Conservation (phyloP, 1,284 basidiomycete genomes). For the Trametes versicolor region DNA sequence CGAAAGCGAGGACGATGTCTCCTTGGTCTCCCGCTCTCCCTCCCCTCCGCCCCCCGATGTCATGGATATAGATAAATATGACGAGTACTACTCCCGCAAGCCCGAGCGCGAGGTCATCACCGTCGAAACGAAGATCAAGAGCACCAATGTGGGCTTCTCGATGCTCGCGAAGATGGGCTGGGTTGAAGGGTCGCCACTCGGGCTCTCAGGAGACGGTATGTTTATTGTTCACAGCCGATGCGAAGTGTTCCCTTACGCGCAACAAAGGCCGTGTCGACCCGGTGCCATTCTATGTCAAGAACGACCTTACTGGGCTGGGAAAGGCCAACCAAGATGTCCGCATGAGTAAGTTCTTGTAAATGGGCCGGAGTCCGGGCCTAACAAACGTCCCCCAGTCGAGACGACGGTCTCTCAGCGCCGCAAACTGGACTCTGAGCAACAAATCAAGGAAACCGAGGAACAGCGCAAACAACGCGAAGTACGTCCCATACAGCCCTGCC, state of each 20-base stretch:
- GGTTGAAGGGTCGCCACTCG: slow-evolving; percentile 80
- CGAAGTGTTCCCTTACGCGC: neutral
- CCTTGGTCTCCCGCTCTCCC: slow-evolving; percentile 76
- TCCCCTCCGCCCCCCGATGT: slow-evolving; percentile 56
- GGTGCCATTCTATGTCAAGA: slow-evolving; percentile 81
- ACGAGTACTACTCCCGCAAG: slow-evolving; percentile 64
- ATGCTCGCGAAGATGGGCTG: slow-evolving; percentile 85
- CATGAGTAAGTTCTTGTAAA: slow-evolving; percentile 55
- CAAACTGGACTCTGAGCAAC: slow-evolving; percentile 79
- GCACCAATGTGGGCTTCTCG: slow-evolving; percentile 79
- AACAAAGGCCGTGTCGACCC: slow-evolving; percentile 78
- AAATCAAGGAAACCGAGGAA: slow-evolving; percentile 79
- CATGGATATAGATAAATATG: slow-evolving; percentile 75
- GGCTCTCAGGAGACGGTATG: slow-evolving; percentile 77
- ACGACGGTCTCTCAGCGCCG: slow-evolving; percentile 83
- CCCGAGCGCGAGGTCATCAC: slow-evolving; percentile 69
- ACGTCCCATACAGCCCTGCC: slow-evolving; percentile 26
- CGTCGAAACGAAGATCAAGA: slow-evolving; percentile 80
- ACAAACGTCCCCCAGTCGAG: slow-evolving; percentile 53
- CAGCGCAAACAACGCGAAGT: slow-evolving; percentile 79
- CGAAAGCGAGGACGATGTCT: slow-evolving; percentile 66
- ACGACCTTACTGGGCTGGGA: slow-evolving; percentile 79
- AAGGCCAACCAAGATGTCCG: slow-evolving; percentile 79
- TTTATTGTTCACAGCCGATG: slow-evolving; percentile 14
- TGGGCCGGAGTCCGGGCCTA: neutral